Evolutionary conservation across 495 filamentous ascomycete species (phyloP).

Genomic region (Collariella sp.): DNA sequence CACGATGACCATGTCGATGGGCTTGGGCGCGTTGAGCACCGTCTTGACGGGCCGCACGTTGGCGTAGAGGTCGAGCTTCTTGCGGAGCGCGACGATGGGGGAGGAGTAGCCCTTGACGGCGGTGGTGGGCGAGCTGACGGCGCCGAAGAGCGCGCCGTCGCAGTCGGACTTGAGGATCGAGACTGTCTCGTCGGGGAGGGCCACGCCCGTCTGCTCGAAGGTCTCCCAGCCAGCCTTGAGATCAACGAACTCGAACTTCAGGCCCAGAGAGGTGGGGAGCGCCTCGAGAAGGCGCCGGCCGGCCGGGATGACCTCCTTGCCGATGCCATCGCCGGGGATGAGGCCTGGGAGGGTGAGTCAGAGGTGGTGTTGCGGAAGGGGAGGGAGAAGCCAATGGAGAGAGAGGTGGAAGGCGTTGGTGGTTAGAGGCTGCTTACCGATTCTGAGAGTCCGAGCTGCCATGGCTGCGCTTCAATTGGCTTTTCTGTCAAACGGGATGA

Average conservation of each 20-base stretch:
- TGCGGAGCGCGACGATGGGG: constrained; percentile 94
- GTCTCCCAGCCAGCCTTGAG: constrained; percentile 88
- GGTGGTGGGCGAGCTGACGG: constrained; percentile 82
- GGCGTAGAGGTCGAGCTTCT: constrained; percentile 89
- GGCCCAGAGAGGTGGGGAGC: constrained; percentile 66
- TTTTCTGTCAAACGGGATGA: constrained; percentile 1
- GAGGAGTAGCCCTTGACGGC: constrained; percentile 93
- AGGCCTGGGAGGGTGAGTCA: constrained; percentile 52
- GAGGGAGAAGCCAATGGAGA: not conserved
- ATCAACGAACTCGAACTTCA: constrained; percentile 90
- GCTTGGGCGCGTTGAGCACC: constrained; percentile 48
- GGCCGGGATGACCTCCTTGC: constrained; percentile 95
- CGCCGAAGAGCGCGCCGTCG: constrained; percentile 93
- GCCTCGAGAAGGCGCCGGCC: constrained; percentile 85
- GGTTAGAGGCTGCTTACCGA: constrained; percentile 40
- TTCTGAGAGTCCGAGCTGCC: constrained; percentile 51
- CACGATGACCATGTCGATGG: constrained; percentile 95
- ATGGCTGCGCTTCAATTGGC: constrained; percentile 32
- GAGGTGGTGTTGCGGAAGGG: not conserved
- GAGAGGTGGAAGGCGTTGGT: not conserved
- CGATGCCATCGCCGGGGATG: constrained; percentile 97
- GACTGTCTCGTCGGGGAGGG: constrained; percentile 84
- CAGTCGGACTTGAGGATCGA: constrained; percentile 78
- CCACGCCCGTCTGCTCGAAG: constrained; percentile 79
- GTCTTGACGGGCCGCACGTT: constrained; percentile 96